Conservation (phyloP, 768 basidiomycete genomes). For the Russula sp. region DNA sequence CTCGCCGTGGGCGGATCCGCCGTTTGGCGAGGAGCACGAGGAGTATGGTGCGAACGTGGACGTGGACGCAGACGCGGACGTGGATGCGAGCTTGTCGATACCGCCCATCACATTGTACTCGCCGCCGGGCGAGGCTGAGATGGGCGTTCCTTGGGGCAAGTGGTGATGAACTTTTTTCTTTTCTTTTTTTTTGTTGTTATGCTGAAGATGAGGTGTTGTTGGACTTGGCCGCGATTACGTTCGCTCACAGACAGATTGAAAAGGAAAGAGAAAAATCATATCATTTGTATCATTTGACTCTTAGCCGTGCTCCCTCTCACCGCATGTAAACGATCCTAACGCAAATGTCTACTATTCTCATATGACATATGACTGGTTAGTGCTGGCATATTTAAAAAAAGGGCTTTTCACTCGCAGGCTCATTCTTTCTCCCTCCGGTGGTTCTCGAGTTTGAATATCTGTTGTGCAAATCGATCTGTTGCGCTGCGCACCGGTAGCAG, state of each 20-base stretch:
- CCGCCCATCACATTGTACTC: constrained; percentile 4
- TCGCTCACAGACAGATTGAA: neutral
- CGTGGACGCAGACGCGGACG: neutral
- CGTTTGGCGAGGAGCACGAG: neutral
- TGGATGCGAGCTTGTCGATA: neutral
- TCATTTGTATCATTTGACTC: neutral
- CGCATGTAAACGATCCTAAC: no score
- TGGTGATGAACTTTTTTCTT: neutral
- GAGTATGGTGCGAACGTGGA: neutral
- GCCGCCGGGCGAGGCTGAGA: constrained; percentile 8
- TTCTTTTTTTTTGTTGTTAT: neutral
- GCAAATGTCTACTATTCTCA: no score
- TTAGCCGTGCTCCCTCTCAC: neutral
- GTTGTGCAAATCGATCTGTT: no score
- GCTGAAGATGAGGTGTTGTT: neutral
- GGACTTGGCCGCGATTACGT: neutral
- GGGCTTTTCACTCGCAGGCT: no score
- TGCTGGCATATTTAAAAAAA: no score
- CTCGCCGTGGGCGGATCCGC: constrained; percentile 15
- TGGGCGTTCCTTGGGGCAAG: constrained; percentile 9
- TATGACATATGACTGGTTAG: no score
- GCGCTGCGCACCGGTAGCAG: no score
- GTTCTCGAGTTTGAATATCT: no score
- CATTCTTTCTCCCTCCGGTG: no score
- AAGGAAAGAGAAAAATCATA: neutral